Base-by-base conservation (phyloP, 345 rosid species). In the Eucalyptus cloeziana region DNA sequence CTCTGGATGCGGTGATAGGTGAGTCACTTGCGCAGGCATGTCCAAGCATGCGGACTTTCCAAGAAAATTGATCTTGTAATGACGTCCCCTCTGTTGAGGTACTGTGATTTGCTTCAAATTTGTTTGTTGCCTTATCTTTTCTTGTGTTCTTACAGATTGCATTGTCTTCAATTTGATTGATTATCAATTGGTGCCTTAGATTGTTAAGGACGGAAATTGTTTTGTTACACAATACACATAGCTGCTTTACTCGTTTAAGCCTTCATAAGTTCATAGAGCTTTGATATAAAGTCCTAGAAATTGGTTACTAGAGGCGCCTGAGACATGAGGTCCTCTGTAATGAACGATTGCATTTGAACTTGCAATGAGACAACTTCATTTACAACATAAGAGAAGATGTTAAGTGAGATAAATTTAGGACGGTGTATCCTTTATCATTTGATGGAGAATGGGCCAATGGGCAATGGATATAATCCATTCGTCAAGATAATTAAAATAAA, bases 11-110 rank as follows among this genome's bases (percentile, higher is more conserved):
- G 37, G 44, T 37, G 27, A 86, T 91, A 95, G 96, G 95, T 88
- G 47, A 80, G 43, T 58, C 86, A 91, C 60, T 90, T 95, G 88
- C 91, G 94, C 31, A 89, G 92, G 86, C 89, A 90, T 10, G 90
- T 94, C 89, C 92, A 85, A 86, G 93, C 80, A 50, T 86, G 91
- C 43, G 96, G 94, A 12, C 88, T 92, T 5, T 19, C 62, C 17
- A 79, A 91, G 56, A 92, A 62, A 90, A 88, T 95, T 69, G 94
- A 96, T 49, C 91, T 96, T 86, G 96, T 94, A 81, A 54, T 96
- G 83, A 88, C 93, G 40, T 96, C 97, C 40, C 97, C 97, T 22
- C 71, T 95, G 90, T 79, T 88, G 67, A 96, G 97, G 97, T 95
- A 88, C 3, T 37, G 5, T 54, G 31, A 15, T 37, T 37, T n/a